A percentile compares a stretch with the other conserved stretches of the same genome.
These are phyloP conservation scores for Lipomyces mesembrius DNA, from an alignment of 805 yeast genomes.

Conservation along the genomic window DNA sequence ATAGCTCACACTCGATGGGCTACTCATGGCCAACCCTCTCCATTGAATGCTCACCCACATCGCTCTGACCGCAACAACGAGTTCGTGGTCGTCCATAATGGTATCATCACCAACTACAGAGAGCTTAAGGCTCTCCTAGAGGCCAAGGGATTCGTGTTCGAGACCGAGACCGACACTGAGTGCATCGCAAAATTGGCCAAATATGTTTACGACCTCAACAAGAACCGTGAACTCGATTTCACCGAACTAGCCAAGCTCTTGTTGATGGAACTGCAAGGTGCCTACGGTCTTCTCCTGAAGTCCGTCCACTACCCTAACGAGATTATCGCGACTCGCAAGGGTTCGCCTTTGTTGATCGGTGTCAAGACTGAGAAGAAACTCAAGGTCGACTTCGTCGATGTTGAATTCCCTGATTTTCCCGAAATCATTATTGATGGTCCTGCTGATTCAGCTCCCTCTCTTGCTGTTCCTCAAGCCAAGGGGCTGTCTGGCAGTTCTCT, in stretches of 20 bases:
- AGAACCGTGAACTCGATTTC: slow-evolving; percentile 69
- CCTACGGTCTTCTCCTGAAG: slow-evolving; percentile 93
- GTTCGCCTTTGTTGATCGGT: slow-evolving; percentile 96
- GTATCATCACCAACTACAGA: slow-evolving; percentile 94
- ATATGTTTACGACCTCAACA: slow-evolving; percentile 85
- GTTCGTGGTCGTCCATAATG: slow-evolving; percentile 94
- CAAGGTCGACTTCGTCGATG: slow-evolving; percentile 97
- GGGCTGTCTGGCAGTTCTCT: slow-evolving; percentile 36
- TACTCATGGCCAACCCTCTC: slow-evolving; percentile 93
- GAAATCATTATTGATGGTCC: slow-evolving; percentile 34
- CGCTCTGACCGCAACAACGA: slow-evolving; percentile 81
- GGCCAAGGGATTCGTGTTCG: slow-evolving; percentile 80
- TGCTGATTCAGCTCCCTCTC: background rate
- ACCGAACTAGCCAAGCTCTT: slow-evolving; percentile 92
- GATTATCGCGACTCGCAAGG: slow-evolving; percentile 95
- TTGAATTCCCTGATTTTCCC: slow-evolving; percentile 77
- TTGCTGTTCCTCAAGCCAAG: slow-evolving; percentile 32
- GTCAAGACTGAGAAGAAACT: slow-evolving; percentile 94
- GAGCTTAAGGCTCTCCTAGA: slow-evolving; percentile 82
- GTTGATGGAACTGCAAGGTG: slow-evolving; percentile 91
- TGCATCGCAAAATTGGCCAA: slow-evolving; percentile 95
- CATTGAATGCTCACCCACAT: slow-evolving; percentile 92
- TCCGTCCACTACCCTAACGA: slow-evolving; percentile 94
- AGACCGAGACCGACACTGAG: slow-evolving; percentile 96
- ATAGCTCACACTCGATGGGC: slow-evolving; percentile 99